Percentiles rank a stretch among this genome's conserved stretches.
Conservation (phyloP, 306 rosid species). For the Spatholobus suberectus region DNA sequence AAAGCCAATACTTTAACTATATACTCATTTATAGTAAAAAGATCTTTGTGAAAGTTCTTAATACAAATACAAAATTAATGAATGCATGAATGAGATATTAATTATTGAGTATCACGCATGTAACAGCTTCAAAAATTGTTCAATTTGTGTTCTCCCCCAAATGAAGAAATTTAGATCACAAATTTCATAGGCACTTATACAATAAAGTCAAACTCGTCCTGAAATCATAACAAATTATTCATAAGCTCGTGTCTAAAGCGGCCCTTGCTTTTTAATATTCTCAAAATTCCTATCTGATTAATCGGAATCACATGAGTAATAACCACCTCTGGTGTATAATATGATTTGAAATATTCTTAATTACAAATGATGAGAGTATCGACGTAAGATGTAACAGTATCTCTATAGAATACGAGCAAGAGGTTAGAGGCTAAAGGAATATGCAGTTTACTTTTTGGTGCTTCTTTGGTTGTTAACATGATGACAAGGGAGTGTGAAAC, state of each 20-base stretch:
- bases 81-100: background rate
- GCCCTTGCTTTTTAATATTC: background rate
- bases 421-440: slow-evolving; percentile 2
- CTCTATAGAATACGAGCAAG: background rate
- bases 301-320: background rate
- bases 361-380: slow-evolving; percentile 23
- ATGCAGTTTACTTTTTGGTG: slow-evolving; percentile 9
- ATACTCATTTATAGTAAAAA: background rate
- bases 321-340: background rate
- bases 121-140: background rate
- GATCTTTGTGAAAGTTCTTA: background rate
- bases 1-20: too few relatives aligned
- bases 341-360: slow-evolving; percentile 22
- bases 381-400: background rate
- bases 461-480: slow-evolving; percentile 25
- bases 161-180: background rate
- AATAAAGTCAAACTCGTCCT: background rate
- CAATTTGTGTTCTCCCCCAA: background rate
- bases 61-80: background rate
- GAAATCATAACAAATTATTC: background rate
- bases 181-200: background rate
- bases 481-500: slow-evolving; percentile 23
- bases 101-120: background rate
- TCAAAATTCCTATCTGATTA: background rate
- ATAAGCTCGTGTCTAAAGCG: background rate